Evolutionary conservation across 495 filamentous ascomycete species (phyloP), one percentile per base, ranked within the genome.

Genomic region (Pseudomonodictys pantanalensis): DNA sequence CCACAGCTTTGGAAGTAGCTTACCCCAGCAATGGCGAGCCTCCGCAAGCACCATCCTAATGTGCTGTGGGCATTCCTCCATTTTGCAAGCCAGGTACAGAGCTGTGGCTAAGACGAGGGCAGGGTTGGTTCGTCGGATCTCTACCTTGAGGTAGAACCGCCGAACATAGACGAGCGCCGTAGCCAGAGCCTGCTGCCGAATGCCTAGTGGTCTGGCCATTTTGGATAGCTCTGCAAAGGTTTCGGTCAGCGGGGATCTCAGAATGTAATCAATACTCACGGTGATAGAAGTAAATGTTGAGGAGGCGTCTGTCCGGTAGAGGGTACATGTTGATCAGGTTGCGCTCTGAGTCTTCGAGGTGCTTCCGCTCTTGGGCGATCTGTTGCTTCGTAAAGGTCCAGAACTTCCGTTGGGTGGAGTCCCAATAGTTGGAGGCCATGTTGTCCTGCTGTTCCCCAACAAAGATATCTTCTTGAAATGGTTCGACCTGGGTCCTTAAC

Each of bases 341-440:
- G 52, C 81, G 81, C 68, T 95, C 88, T 53, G 83, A 81, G 52
- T 88, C 82, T 68, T 88, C 87, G 15, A 96, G 81, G 58, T 79
- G 76, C 57, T 85, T 79, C 52, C 93, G 84, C 68, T 87, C 80
- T 38, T 86, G 81, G 10, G 83, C 81, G 44, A 98, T 78, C 63
- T 87, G 83, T 64, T 87, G 83, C 64, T 87, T 84, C 38, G 91
- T 83, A 75, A 93, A 97, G 56, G 90, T 85, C 95, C 95, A 98
- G 74, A 89, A 81, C 62, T 81, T 83, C 52, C 87, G 82, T 74
- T 98, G 93, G 15, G 91, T 91, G 47, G 92, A 97, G 53, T 87
- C 88, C 93, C 95, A 98, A 74, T 89, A 98, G 73, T 93, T 97
- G 67, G 92, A 89, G 51, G 93, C 91, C 93, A 98, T 98, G 41